These are phyloP conservation scores for Casaregolazyma lundiana DNA, from an alignment of 1,139 yeast species.

Conservation along the genomic window DNA sequence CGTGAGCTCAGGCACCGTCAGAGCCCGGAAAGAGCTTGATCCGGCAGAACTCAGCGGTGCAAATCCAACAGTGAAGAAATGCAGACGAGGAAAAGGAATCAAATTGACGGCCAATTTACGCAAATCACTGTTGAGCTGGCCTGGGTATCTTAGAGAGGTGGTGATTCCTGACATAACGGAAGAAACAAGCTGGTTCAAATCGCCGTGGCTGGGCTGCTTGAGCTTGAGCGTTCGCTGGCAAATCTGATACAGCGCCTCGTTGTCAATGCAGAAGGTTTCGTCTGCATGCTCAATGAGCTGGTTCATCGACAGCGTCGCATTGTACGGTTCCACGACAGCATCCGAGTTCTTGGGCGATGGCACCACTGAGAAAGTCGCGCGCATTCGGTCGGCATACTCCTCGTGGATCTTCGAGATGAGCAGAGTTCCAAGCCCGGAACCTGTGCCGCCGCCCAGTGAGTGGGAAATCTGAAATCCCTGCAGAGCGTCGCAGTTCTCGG, in stretches of 20 bases:
- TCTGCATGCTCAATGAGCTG: conserved; percentile 87
- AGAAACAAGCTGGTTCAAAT: conserved; percentile 75
- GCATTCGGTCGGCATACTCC: conserved; percentile 91
- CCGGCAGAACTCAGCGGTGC: conserved; percentile 78
- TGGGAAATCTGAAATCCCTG: conserved; percentile 95
- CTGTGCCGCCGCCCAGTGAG: conserved; percentile 95
- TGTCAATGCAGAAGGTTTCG: conserved; percentile 92
- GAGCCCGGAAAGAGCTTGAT: conserved; percentile 74
- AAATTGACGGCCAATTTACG: conserved; percentile 88
- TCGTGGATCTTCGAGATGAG: conserved; percentile 76
- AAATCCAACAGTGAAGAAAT: conserved; percentile 91
- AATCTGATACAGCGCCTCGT: conserved; percentile 85
- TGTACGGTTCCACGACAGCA: conserved; percentile 91
- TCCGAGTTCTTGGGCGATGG: conserved; percentile 90
- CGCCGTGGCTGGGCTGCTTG: conserved; percentile 70
- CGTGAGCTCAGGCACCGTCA: conserved; percentile 85
- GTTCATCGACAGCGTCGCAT: conserved; percentile 87
- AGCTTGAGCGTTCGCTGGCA: conserved; percentile 81
- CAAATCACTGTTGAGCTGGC: conserved; percentile 86
- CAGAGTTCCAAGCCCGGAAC: conserved; percentile 92
- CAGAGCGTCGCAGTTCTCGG: conserved; percentile 85
- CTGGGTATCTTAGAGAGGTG: conserved; percentile 84
- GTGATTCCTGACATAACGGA: conserved; percentile 93
- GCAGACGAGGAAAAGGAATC: conserved; percentile 93
- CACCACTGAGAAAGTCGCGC: conserved; percentile 89